phyloP scores from a whole-genome alignment of 2,329 filamentous ascomycete species.

The Fusarium nodosum region DNA sequence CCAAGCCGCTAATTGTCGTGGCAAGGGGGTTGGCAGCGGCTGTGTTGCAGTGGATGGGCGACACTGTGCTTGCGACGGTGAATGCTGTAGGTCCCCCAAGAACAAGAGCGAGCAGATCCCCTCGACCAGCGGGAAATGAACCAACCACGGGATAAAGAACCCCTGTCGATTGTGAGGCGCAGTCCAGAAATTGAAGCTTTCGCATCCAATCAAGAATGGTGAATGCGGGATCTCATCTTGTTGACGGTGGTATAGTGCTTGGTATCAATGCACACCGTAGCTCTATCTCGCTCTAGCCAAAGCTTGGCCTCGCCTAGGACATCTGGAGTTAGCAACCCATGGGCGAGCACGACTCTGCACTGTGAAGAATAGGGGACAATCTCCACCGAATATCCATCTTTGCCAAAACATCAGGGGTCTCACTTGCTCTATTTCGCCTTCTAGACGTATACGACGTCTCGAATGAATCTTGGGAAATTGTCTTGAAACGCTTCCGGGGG shows the following conservation, averaged over 20 bases:
- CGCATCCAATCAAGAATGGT: conserved; percentile 41
- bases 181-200: conserved; percentile 49
- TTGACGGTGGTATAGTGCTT: conserved; percentile 48
- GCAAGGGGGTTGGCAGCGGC: conserved; percentile 37
- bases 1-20: conserved; percentile 39
- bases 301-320: conserved; percentile 8
- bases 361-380: conserved; percentile 49
- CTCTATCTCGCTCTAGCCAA: conserved; percentile 24
- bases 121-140: conserved; percentile 15
- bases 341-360: conserved; percentile 28
- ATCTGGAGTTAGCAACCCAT: conserved; percentile 25
- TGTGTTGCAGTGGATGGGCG: conserved; percentile 23
- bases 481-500: conserved; percentile 36
- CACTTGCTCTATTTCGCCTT: conserved; percentile 33
- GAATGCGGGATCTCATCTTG: conserved; percentile 45
- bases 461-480: conserved; percentile 41
- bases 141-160: conserved; percentile 22
- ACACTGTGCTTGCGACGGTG: conserved; percentile 36
- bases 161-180: conserved; percentile 44
- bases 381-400: conserved; percentile 46
- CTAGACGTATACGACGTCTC: conserved; percentile 34
- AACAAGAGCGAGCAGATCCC: conserved; percentile 33
- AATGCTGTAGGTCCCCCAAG: conserved; percentile 11
- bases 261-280: conserved; percentile 39
- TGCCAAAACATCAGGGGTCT: conserved; percentile 39